Evolutionary conservation across 352 stramenopile genomes (phyloP).

Genomic region (Pythium rhizo-oryzae): DNA sequence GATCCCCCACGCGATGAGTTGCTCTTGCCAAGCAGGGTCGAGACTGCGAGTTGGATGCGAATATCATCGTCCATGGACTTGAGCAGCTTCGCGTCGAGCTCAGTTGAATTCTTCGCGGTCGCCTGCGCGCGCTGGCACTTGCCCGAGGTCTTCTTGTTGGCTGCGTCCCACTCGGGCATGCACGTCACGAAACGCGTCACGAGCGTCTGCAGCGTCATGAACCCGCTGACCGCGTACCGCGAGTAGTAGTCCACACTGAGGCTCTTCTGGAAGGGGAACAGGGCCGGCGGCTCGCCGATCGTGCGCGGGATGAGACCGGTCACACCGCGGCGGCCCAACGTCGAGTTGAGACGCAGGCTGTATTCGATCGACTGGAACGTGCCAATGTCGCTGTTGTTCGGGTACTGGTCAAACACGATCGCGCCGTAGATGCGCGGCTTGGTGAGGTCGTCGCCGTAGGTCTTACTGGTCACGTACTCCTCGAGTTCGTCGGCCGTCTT

Average conservation of each 20-base stretch:
- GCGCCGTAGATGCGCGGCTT: conserved; percentile 63
- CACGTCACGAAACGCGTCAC: conserved; percentile 64
- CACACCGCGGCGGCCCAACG: conserved; percentile 27
- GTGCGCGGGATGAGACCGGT: conserved; percentile 38
- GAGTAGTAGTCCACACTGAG: conserved; percentile 45
- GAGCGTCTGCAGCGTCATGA: conserved; percentile 68
- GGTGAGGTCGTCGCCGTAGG: conserved; percentile 47
- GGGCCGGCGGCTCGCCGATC: conserved; percentile 32
- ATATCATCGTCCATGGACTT: conserved; percentile 45
- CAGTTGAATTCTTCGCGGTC: conserved; percentile 32
- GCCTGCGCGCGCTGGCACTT: conserved; percentile 46
- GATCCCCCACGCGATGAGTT: conserved; percentile 29
- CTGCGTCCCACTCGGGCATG: conserved; percentile 51
- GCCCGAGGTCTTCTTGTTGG: conserved; percentile 42
- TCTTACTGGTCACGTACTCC: conserved; percentile 49
- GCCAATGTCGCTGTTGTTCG: conserved; percentile 38
- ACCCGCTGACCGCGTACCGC: conserved; percentile 48
- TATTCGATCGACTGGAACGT: conserved; percentile 57
- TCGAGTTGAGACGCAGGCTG: conserved; percentile 62
- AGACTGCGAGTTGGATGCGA: conserved; percentile 38
- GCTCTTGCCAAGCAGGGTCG: conserved; percentile 19
- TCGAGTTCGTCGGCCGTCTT: conserved; percentile 43
- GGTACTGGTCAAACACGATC: conserved; percentile 64
- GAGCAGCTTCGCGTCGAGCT: conserved; percentile 42
- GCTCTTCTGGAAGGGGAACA: conserved; percentile 41